A percentile compares a stretch with the other conserved stretches of the same genome.
Evolutionary conservation across 1,284 basidiomycete genomes (phyloP).

Genomic region (Pseudozyma sp.): DNA sequence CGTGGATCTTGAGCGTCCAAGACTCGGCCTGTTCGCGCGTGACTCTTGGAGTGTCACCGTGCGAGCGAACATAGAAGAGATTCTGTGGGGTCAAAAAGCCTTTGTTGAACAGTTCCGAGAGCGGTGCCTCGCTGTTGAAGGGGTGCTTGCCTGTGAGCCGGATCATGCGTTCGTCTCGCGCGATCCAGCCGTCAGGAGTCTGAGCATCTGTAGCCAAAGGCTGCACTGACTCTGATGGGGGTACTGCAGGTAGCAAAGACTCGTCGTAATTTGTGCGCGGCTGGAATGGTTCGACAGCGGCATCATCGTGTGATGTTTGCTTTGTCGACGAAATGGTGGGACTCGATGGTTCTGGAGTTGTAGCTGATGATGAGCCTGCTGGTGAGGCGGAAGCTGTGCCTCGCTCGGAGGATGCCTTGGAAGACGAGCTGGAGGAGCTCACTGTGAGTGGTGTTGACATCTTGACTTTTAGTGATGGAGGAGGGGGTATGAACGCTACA

Average conservation of each 20-base stretch:
- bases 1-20: constrained; percentile 75
- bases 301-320: background rate
- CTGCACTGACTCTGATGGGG: constrained; percentile 36
- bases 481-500: background rate
- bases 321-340: constrained; percentile 14
- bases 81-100: constrained; percentile 77
- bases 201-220: constrained; percentile 51
- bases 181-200: constrained; percentile 62
- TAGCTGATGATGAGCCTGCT: constrained; percentile 24
- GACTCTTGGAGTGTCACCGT: constrained; percentile 76
- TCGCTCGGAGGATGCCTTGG: constrained; percentile 31
- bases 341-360: constrained; percentile 44
- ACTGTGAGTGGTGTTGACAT: constrained; percentile 8
- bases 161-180: constrained; percentile 59
- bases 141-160: constrained; percentile 72
- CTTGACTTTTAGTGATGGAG: background rate
- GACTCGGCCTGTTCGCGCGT: constrained; percentile 69
- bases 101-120: constrained; percentile 72
- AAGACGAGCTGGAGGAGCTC: constrained; percentile 24
- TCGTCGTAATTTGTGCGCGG: constrained; percentile 36
- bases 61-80: constrained; percentile 78
- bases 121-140: constrained; percentile 75
- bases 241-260: constrained; percentile 42
- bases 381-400: constrained; percentile 24
- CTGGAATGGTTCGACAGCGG: constrained; percentile 18